phyloP scores from a whole-genome alignment of 106 monocot genomes.

The Dendrobium officinale region DNA sequence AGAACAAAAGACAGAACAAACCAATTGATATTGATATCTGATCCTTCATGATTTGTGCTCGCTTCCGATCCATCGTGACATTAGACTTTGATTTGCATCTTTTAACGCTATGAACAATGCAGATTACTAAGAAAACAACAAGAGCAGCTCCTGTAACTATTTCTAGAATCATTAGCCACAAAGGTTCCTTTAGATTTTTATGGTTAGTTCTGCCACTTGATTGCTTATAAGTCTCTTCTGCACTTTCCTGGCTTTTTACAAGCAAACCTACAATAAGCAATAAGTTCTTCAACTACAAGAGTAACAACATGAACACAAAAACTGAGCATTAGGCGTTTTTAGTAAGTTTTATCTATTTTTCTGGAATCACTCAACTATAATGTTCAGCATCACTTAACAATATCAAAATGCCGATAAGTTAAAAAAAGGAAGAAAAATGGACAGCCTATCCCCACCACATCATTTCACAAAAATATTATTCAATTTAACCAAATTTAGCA shows the following conservation, averaged over 20 bases:
- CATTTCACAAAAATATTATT: no score
- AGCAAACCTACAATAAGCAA: constrained; percentile 13
- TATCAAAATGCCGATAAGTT: no score
- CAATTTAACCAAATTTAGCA: no score
- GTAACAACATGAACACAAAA: neutral
- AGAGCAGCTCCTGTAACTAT: constrained; percentile 39
- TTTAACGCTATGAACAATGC: constrained; percentile 16
- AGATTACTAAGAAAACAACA: constrained; percentile 28
- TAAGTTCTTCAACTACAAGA: neutral
- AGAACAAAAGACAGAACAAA: constrained; percentile 20
- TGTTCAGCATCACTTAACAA: no score
- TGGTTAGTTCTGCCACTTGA: constrained; percentile 13
- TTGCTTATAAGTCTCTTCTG: constrained; percentile 1
- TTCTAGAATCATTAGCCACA: constrained; percentile 80
- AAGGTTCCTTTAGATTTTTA: constrained; percentile 33
- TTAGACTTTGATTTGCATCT: constrained; percentile 36
- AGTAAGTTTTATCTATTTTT: no score
- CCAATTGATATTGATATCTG: constrained; percentile 38
- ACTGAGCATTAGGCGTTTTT: neutral
- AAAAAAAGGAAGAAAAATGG: no score
- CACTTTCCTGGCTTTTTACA: constrained; percentile 9
- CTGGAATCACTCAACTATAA: no score
- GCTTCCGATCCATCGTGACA: constrained; percentile 29
- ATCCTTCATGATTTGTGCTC: constrained; percentile 27
- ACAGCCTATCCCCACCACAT: no score